Evolutionary conservation across 768 basidiomycete species (phyloP).

Genomic region (Krasilnikovozyma curviuscula): DNA sequence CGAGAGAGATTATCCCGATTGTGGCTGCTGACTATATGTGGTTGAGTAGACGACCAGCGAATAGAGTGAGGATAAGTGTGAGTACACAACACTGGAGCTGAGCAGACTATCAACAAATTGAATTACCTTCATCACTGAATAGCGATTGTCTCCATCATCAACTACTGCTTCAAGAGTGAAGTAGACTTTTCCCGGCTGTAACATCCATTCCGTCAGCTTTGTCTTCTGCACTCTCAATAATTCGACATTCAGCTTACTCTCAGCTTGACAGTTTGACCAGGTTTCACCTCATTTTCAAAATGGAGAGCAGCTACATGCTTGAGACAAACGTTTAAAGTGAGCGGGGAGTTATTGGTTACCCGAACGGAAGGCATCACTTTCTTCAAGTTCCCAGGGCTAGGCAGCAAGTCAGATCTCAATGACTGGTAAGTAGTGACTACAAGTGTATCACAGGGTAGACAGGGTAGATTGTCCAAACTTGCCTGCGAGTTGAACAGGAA

Average conservation of each 20-base stretch:
- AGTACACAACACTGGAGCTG: neutral
- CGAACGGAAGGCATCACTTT: conserved; percentile 11
- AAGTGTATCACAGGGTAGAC: too few relatives aligned
- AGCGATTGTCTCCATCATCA: conserved; percentile 7
- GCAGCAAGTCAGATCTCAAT: too few relatives aligned
- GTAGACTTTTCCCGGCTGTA: conserved; percentile 8
- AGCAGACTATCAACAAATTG: neutral
- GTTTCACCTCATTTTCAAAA: conserved; percentile 4
- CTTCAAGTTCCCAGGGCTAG: too few relatives aligned
- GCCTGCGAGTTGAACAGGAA: too few relatives aligned
- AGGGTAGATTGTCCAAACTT: too few relatives aligned
- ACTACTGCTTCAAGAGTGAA: conserved; percentile 6
- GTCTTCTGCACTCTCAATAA: too few relatives aligned
- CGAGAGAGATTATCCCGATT: too few relatives aligned
- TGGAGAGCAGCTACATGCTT: conserved; percentile 8
- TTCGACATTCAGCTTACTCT: neutral
- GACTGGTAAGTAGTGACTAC: too few relatives aligned
- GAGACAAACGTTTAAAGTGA: neutral
- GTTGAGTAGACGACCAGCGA: neutral
- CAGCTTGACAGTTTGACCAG: conserved; percentile 3
- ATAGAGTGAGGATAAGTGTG: conserved; percentile 5
- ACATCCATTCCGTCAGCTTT: neutral
- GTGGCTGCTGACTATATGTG: too few relatives aligned
- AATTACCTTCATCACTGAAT: conserved; percentile 5
- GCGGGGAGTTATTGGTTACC: neutral